Evolutionary conservation across 768 basidiomycete genomes (phyloP), one percentile per base, ranked within the genome.

Genomic region (Tulasnella sp.): DNA sequence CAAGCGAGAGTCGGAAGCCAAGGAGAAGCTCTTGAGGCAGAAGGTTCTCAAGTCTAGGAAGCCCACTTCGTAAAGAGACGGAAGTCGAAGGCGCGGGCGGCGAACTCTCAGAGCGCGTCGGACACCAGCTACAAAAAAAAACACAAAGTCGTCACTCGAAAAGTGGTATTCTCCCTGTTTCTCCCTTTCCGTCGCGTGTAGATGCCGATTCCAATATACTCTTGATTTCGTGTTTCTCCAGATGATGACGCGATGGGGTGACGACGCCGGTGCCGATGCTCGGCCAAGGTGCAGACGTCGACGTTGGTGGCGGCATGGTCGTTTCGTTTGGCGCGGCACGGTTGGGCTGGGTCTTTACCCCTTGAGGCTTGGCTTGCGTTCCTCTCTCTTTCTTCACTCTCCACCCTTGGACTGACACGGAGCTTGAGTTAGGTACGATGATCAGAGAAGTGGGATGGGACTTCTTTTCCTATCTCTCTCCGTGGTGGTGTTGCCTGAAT

Each of bases 1-100:
- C 76, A 86, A 82, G 75, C 80, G 89, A 72, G 92, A 94, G 77
- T 92, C 85, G 75, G 92, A 94, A 77, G 78, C 93, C 73, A 93
- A 92, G 78, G 92, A 94, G 76, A 86, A 82, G 78, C 90, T 91
- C 16, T 79, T 94, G 78, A 85, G 92, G 77, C 92, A 93, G 77
- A 94, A 94, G 78, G 92, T 94, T 62, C 83, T 88, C 69, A 83
- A 89, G 77, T 90, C 89, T 36, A 83, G 90, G 75, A 65, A 62
- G 34, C 52, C 52, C 52, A 59, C 52, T 59, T 59, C 26, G 52
- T 59, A 14, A 74, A 62, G 71, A 65, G 42, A 44, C 42, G n/a
- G n/a, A 12, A 44, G 42, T 44, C 42, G n/a, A n/a, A 44, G 12
- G 42, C 12, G 12, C 42, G 42, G 12, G 12, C 42, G 12, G n/a